A percentile compares a stretch with the other conserved stretches of the same genome.
These are phyloP conservation scores for Phoenix roebelenii DNA, from an alignment of 176 grass and related monocot genomes.

Conservation along the genomic window DNA sequence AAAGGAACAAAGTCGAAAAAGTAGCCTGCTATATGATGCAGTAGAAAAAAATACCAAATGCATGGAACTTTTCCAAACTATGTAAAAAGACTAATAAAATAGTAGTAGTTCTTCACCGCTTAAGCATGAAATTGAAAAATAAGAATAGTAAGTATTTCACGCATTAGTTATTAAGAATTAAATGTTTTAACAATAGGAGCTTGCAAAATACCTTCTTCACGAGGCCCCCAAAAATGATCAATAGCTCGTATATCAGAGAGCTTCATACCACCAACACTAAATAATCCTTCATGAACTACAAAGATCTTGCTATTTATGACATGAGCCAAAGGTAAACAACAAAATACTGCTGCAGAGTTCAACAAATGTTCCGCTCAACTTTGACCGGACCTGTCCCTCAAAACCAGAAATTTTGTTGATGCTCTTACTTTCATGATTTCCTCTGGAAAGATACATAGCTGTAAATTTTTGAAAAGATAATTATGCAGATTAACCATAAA, in stretches of 20 bases:
- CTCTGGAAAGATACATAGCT: constrained; percentile 85
- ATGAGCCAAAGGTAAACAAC: constrained; percentile 86
- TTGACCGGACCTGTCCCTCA: constrained; percentile 80
- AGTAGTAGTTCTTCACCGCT: too few relatives aligned
- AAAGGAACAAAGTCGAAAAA: too few relatives aligned
- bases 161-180: too few relatives aligned
- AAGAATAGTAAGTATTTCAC: too few relatives aligned
- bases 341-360: constrained; percentile 87
- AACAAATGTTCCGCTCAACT: constrained; percentile 64
- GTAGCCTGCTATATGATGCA: too few relatives aligned
- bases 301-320: constrained; percentile 82
- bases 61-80: too few relatives aligned
- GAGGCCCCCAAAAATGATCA: constrained; percentile 79
- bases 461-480: constrained; percentile 14
- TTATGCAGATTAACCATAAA: neutral
- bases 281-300: constrained; percentile 82
- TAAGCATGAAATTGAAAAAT: too few relatives aligned
- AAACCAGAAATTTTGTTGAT: constrained; percentile 99
- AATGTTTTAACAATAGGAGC: too few relatives aligned
- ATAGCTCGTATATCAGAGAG: constrained; percentile 81
- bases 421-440: constrained; percentile 92
- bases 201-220: constrained; percentile 67
- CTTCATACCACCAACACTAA: constrained; percentile 93
- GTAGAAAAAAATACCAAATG: too few relatives aligned
- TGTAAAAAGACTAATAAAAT: too few relatives aligned